Conservation (phyloP, 2,329 filamentous ascomycete species). For the Trichoderma oligosporum region DNA sequence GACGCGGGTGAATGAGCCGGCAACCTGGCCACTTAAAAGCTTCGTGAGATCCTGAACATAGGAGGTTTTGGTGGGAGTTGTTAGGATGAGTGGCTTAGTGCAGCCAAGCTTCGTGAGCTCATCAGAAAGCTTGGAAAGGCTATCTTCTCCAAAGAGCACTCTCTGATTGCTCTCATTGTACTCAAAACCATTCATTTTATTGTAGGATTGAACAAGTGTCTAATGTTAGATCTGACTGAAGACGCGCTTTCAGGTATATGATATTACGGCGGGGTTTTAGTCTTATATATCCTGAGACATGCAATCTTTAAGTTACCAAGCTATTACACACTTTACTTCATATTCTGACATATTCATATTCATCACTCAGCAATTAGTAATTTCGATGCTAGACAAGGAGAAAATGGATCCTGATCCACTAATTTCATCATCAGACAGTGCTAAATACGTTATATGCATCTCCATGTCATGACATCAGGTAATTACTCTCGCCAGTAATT, state of each 20-base stretch:
- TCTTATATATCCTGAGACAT: no score
- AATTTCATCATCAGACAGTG: neutral
- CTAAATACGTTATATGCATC: no score
- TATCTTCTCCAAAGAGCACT: constrained; percentile 55
- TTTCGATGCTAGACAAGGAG: neutral
- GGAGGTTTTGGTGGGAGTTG: constrained; percentile 39
- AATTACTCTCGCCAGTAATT: no score
- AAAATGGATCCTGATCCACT: neutral
- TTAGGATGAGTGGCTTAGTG: constrained; percentile 50
- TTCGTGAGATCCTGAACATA: neutral
- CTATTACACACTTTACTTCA: neutral
- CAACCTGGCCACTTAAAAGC: constrained; percentile 5
- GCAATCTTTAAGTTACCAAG: neutral
- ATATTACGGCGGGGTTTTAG: no score
- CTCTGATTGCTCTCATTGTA: constrained; percentile 9
- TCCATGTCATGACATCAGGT: no score
- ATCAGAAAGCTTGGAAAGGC: constrained; percentile 46
- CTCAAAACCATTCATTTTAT: neutral
- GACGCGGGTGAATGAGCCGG: constrained; percentile 46
- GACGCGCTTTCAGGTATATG: no score
- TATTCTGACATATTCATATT: neutral
- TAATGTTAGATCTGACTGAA: no score
- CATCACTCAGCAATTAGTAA: constrained; percentile 12
- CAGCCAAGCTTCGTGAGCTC: constrained; percentile 45
- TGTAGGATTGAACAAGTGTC: neutral